Conservation (phyloP, 441 rosid genomes). For the Gossypium davidsonii region DNA sequence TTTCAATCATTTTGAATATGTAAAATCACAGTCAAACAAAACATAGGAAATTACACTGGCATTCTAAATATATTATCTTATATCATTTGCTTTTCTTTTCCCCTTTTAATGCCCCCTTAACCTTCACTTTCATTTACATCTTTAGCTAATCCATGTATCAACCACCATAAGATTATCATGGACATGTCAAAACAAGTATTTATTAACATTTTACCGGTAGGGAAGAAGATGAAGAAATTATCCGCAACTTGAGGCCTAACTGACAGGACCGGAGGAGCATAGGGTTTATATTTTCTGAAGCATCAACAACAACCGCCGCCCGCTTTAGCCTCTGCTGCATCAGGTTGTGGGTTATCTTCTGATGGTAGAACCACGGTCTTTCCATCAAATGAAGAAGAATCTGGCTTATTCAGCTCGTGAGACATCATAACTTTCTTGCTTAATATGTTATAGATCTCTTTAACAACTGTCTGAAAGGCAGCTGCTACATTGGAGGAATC, state of each 20-base stretch:
- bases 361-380: constrained; percentile 60
- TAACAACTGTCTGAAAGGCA: constrained; percentile 67
- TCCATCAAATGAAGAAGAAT: constrained; percentile 51
- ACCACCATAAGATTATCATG: neutral
- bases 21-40: neutral
- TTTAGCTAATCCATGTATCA: neutral
- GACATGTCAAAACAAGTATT: neutral
- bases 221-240: constrained; percentile 16
- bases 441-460: constrained; percentile 67
- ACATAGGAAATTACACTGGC: neutral
- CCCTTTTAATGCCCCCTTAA: neutral
- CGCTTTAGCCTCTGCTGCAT: constrained; percentile 29
- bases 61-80: neutral
- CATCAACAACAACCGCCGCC: constrained; percentile 57
- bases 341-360: constrained; percentile 23
- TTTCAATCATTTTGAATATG: neutral
- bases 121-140: neutral
- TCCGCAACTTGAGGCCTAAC: neutral
- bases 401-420: constrained; percentile 65
- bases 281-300: neutral
- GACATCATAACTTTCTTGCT: constrained; percentile 89
- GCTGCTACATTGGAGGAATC: constrained; percentile 63
- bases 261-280: neutral
- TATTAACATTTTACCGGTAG: neutral
- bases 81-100: neutral